phyloP scores from a whole-genome alignment of 768 basidiomycete genomes.

The Amanita pallidorosea region DNA sequence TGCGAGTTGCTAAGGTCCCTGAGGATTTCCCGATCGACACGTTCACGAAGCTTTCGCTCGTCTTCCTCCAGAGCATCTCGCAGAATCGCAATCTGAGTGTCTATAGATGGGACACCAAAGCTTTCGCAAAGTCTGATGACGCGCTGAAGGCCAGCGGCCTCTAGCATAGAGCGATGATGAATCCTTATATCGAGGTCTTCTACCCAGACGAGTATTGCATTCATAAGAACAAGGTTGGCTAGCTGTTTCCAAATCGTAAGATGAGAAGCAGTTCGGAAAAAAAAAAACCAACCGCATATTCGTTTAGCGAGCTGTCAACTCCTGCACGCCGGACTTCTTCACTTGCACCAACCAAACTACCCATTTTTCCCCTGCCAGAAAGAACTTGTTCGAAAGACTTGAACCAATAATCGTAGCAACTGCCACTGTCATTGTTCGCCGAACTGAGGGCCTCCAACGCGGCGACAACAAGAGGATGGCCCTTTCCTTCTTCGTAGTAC shows the following conservation, averaged over 20 bases:
- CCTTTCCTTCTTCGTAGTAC: conserved; percentile 52
- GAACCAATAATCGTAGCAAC: conserved; percentile 84
- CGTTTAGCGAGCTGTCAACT: conserved; percentile 59
- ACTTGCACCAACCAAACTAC: conserved; percentile 89
- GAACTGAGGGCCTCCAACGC: conserved; percentile 68
- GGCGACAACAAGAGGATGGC: conserved; percentile 56
- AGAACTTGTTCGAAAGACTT: conserved; percentile 67
- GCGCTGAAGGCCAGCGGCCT: conserved; percentile 68
- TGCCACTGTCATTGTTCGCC: conserved; percentile 47
- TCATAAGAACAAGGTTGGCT: conserved; percentile 64
- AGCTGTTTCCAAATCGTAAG: conserved; percentile 28
- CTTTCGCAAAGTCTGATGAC: conserved; percentile 61
- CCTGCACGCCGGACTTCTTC: conserved; percentile 72
- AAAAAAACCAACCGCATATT: conserved; percentile 64
- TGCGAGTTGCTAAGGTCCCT: conserved; percentile 69
- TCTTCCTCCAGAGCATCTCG: conserved; percentile 61
- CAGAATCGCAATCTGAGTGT: conserved; percentile 54
- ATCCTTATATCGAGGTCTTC: conserved; percentile 80
- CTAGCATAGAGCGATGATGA: conserved; percentile 85
- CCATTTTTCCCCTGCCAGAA: conserved; percentile 86
- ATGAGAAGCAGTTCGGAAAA: not conserved
- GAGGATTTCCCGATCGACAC: conserved; percentile 67
- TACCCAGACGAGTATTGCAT: conserved; percentile 48
- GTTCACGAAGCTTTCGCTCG: conserved; percentile 59
- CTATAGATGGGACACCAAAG: conserved; percentile 55